Conservation (phyloP, 108 stramenopile genomes). For the Cyclotella cryptica region DNA sequence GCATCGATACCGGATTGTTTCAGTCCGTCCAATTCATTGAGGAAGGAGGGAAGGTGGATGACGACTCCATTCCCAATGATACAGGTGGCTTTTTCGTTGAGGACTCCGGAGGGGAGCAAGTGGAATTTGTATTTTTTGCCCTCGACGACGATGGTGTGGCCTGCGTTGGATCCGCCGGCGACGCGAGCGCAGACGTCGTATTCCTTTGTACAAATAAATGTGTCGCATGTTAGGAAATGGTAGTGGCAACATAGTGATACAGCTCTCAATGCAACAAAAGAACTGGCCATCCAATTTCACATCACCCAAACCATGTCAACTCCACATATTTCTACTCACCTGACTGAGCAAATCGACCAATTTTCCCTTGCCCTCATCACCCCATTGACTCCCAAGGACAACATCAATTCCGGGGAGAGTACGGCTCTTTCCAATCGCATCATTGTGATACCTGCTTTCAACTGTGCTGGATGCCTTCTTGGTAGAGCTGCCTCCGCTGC, state of each 20-base stretch:
- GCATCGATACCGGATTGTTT: conserved; percentile 74
- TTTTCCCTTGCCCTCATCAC: conserved; percentile 99
- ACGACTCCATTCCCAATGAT: conserved; percentile 99
- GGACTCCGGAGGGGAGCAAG: conserved; percentile 96
- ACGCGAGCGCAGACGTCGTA: conserved; percentile 98
- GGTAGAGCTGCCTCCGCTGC: background rate
- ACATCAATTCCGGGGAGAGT: conserved; percentile 81
- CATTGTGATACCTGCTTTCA: conserved; percentile 20
- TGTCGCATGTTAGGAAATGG: background rate
- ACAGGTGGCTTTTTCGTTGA: conserved; percentile 89
- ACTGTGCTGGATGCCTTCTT: background rate
- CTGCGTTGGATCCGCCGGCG: conserved; percentile 96
- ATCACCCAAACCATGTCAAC: background rate
- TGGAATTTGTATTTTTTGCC: conserved; percentile 99
- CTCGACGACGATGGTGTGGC: conserved; percentile 96
- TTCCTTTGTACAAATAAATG: conserved; percentile 44
- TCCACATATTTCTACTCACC: conserved; percentile 38
- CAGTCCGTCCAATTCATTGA: conserved; percentile 91
- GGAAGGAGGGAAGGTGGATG: conserved; percentile 93
- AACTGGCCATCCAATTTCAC: background rate
- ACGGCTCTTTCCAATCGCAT: conserved; percentile 12
- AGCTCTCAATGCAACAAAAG: background rate
- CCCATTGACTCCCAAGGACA: conserved; percentile 97
- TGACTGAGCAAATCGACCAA: conserved; percentile 95
- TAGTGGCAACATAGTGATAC: too few relatives aligned